Conservation (phyloP, 768 basidiomycete species). For the Agrocybe praecox region DNA sequence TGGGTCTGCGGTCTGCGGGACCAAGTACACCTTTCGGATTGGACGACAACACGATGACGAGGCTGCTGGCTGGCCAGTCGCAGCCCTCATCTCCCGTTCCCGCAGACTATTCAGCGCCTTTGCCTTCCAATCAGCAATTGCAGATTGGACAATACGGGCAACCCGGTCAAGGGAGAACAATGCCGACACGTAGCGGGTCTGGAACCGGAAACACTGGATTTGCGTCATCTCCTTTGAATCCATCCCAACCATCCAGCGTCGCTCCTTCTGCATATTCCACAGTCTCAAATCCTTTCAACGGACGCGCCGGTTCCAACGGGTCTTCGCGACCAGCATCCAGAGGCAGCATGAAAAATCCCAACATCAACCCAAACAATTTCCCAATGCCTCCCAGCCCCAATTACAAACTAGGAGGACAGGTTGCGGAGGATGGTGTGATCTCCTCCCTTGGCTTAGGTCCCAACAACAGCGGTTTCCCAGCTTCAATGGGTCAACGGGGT, state of each 20-base stretch:
- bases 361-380: neutral
- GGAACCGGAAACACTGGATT: neutral
- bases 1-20: neutral
- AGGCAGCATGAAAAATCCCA: neutral
- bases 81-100: conserved; percentile 8
- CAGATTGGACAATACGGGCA: neutral
- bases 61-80: conserved; percentile 2
- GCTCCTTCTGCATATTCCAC: neutral
- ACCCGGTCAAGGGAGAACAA: neutral
- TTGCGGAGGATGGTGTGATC: conserved; percentile 11
- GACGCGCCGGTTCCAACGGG: neutral
- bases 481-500: conserved; percentile 4
- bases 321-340: neutral
- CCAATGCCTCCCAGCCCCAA: neutral
- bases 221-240: neutral
- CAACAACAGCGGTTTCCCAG: conserved; percentile 12
- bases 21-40: neutral
- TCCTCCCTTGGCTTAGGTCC: conserved; percentile 11
- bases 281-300: neutral
- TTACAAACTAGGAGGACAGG: neutral
- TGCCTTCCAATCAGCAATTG: neutral
- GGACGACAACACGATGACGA: conserved; percentile 1
- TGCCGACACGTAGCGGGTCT: neutral
- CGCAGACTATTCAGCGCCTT: neutral
- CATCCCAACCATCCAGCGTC: neutral